phyloP scores from a whole-genome alignment of 306 rosid species.

The Cercis canadensis region DNA sequence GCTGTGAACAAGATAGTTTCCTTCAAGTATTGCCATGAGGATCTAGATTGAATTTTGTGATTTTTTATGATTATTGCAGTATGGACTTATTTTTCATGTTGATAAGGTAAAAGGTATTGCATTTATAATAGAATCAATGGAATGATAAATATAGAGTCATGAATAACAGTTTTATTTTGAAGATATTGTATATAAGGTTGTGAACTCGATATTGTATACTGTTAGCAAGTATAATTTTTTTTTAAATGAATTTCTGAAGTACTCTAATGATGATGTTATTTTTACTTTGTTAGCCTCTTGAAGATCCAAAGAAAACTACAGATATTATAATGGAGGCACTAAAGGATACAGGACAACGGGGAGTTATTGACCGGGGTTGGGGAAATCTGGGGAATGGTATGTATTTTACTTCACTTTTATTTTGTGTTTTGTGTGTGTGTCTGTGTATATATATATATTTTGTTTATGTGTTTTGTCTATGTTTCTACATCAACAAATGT shows the following conservation, averaged over 20 bases:
- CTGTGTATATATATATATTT: too few relatives aligned
- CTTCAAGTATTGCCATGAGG: conserved; percentile 12
- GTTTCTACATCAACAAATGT: too few relatives aligned
- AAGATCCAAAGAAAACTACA: conserved; percentile 72
- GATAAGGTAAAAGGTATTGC: background rate
- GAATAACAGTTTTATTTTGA: conserved; percentile 13
- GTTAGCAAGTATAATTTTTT: background rate
- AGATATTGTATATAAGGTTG: background rate
- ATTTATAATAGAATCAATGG: background rate
- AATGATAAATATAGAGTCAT: background rate
- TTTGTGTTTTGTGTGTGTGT: conserved; percentile 5
- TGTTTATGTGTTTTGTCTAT: too few relatives aligned
- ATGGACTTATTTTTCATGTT: conserved; percentile 2
- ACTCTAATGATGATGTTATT: conserved; percentile 24
- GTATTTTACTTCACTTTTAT: conserved; percentile 39
- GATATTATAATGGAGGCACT: conserved; percentile 81
- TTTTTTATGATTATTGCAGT: background rate
- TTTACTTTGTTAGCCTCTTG: conserved; percentile 77
- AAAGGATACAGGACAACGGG: conserved; percentile 81
- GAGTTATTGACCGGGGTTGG: conserved; percentile 93
- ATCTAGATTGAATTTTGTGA: background rate
- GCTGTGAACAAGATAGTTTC: background rate
- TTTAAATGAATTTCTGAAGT: background rate
- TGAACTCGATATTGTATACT: conserved; percentile 16
- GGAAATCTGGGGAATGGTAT: conserved; percentile 88